These are phyloP conservation scores for Kalmanozyma brasiliensis DNA, from an alignment of 1,284 basidiomycete genomes.

Conservation along the genomic window DNA sequence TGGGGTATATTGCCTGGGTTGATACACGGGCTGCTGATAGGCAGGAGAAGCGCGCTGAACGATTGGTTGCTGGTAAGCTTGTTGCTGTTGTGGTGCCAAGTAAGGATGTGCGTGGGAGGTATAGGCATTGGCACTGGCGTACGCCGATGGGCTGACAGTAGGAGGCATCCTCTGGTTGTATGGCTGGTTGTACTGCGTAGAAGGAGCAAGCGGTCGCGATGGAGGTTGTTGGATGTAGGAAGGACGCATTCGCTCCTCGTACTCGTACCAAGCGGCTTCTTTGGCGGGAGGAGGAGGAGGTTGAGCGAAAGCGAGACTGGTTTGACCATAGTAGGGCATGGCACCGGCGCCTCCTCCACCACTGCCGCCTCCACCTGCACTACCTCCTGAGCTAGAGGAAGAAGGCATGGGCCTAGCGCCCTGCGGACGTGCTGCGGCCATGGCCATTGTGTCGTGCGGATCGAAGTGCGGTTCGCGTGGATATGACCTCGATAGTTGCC, in stretches of 20 bases:
- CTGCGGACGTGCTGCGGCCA: conserved; percentile 30
- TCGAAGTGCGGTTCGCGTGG: too few relatives aligned
- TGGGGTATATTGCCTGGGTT: conserved; percentile 24
- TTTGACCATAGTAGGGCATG: conserved; percentile 24
- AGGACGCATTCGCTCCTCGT: conserved; percentile 59
- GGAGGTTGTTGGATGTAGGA: conserved; percentile 57
- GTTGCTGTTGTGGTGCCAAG: conserved; percentile 7
- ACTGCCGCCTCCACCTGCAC: conserved; percentile 15
- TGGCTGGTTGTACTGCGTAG: conserved; percentile 28
- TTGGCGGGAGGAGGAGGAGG: conserved; percentile 14
- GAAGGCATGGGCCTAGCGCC: conserved; percentile 49
- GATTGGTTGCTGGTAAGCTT: conserved; percentile 28
- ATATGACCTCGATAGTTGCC: too few relatives aligned
- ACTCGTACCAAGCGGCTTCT: conserved; percentile 62
- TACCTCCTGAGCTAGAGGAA: conserved; percentile 29
- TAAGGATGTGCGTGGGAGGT: conserved; percentile 11
- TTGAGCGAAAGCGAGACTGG: conserved; percentile 6
- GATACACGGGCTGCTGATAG: conserved; percentile 13
- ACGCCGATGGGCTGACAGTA: conserved; percentile 26
- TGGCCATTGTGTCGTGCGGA: conserved; percentile 21
- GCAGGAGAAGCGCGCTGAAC: conserved; percentile 16
- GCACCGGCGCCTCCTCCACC: conserved; percentile 6
- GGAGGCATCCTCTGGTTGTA: conserved; percentile 22
- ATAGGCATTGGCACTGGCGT: conserved; percentile 15
- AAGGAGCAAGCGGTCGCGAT: conserved; percentile 24